These are phyloP conservation scores for Fusarium sp. DNA, from an alignment of 2,329 filamentous ascomycete genomes.

Conservation along the genomic window DNA sequence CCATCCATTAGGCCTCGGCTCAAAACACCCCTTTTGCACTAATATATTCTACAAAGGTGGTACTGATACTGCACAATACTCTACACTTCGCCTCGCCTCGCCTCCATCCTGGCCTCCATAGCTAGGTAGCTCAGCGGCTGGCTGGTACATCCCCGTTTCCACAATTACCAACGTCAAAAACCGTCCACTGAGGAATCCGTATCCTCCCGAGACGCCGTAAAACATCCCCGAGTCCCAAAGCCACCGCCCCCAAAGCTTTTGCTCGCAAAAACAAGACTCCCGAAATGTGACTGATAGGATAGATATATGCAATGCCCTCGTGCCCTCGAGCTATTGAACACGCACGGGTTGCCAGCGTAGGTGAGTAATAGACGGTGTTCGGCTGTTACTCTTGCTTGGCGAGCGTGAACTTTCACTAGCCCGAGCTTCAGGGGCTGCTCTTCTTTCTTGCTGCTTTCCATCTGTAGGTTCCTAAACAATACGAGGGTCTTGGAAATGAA, in stretches of 20 bases:
- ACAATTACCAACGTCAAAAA: slow-evolving; percentile 42
- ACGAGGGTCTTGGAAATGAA: slow-evolving; percentile 52
- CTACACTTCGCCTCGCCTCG: slow-evolving; percentile 19
- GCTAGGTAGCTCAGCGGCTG: not conserved
- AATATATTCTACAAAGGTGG: slow-evolving; percentile 39
- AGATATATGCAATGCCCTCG: slow-evolving; percentile 11
- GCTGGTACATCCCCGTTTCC: slow-evolving; percentile 5
- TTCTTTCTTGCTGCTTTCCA: slow-evolving; percentile 35
- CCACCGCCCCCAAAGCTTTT: slow-evolving; percentile 44
- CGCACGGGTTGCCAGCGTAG: slow-evolving; percentile 4
- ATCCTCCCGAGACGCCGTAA: slow-evolving; percentile 46
- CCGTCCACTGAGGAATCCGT: slow-evolving; percentile 42
- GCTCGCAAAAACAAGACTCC: slow-evolving; percentile 44
- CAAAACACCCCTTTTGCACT: slow-evolving; percentile 16
- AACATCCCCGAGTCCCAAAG: slow-evolving; percentile 37
- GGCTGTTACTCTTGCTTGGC: slow-evolving; percentile 20
- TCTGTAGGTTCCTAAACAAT: slow-evolving; percentile 45
- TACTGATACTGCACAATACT: slow-evolving; percentile 37
- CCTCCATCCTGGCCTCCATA: not conserved
- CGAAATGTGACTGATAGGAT: slow-evolving; percentile 33
- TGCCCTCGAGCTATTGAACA: slow-evolving; percentile 13
- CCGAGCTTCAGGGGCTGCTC: slow-evolving; percentile 10
- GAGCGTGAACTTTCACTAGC: slow-evolving; percentile 12
- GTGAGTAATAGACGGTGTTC: not conserved
- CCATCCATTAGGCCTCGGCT: not conserved